phyloP scores from a whole-genome alignment of 2,329 filamentous ascomycete species.

The Dendrostoma leiphaemia region DNA sequence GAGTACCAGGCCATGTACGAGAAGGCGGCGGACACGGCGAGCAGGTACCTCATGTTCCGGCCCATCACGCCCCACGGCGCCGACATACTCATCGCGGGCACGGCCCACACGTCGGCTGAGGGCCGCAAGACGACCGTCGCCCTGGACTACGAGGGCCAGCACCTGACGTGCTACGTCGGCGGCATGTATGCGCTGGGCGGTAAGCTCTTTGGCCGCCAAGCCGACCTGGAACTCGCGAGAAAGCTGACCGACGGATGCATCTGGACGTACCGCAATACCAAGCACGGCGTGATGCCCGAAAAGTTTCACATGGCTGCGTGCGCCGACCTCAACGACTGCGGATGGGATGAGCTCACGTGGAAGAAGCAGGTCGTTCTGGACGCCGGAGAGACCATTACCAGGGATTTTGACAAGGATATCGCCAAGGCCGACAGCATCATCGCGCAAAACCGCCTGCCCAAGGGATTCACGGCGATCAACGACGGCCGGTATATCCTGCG shows the following conservation, averaged over 20 bases:
- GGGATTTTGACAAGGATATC: conserved; percentile 6
- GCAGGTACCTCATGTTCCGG: conserved; percentile 58
- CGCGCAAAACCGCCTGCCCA: conserved; percentile 2
- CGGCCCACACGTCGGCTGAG: conserved; percentile 24
- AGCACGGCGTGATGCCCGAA: conserved; percentile 53
- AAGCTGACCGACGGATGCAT: conserved; percentile 50
- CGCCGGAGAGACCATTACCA: conserved; percentile 8
- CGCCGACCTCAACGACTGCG: conserved; percentile 22
- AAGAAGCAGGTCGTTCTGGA: conserved; percentile 19
- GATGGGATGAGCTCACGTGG: conserved; percentile 29
- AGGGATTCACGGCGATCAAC: conserved; percentile 5
- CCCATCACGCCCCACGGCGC: conserved; percentile 56
- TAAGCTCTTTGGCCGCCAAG: conserved; percentile 37
- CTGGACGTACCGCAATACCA: conserved; percentile 47
- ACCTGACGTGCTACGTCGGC: conserved; percentile 51
- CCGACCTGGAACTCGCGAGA: conserved; percentile 41
- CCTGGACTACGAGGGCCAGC: conserved; percentile 35
- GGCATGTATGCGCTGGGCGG: conserved; percentile 50
- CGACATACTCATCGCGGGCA: conserved; percentile 55
- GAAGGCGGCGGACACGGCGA: conserved; percentile 52
- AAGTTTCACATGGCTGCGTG: conserved; percentile 42
- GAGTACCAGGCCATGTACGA: conserved; percentile 58
- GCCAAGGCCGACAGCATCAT: conserved; percentile 4
- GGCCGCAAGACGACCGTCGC: conserved; percentile 16
- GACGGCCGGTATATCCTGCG: conserved; percentile 17